Base-by-base conservation (phyloP, 306 rosid species). In the Glycine soja region DNA sequence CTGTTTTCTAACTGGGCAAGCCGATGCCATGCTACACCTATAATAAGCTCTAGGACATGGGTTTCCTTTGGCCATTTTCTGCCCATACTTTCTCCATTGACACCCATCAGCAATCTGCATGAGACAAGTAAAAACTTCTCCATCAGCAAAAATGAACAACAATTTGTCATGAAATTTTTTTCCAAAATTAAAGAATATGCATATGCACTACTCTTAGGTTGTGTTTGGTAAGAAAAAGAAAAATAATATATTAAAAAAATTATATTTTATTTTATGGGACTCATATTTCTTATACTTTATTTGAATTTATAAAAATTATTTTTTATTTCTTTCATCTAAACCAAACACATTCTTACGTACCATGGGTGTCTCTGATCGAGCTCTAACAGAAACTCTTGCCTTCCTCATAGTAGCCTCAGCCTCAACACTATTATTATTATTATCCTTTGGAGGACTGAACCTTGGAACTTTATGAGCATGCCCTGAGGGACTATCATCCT, bases 61-160 rank as follows among this genome's bases (percentile, higher is more conserved):
- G 75, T 90, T 95, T 70, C 98, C 98, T 77, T 95, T 95, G 0
- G 97, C 92, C 90, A 88, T 89, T 70, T 95, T 95, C 81, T 95
- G 99, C 6, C 99, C 99, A 68, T 95, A 95, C 82, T 95, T 95
- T 43, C 99, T 78, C 99, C 98, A 95, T 81, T 95, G 99, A 36
- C 99, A 93, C 8, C 99, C 98, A 85, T 95, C 98, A 40, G 83
- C 86, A 24, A 95, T 89, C 99, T 95, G 4, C 12, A 15, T 4
- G 66, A 63, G 82, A 62, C 62, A 36, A 71, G n/a, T 1, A 24
- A 36, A 24, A 30, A 19, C 5, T 10, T 18, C 19, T 16, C 56
- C 13, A 67, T 75, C 6, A 79, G 70, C 53, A 38, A 66, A 65
- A 48, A 54, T 80, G 51, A 38, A 15, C 18, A 61, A 36, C 40